Evolutionary conservation across 331 rosid genomes (phyloP).

Genomic region (Dryas integrifolia): DNA sequence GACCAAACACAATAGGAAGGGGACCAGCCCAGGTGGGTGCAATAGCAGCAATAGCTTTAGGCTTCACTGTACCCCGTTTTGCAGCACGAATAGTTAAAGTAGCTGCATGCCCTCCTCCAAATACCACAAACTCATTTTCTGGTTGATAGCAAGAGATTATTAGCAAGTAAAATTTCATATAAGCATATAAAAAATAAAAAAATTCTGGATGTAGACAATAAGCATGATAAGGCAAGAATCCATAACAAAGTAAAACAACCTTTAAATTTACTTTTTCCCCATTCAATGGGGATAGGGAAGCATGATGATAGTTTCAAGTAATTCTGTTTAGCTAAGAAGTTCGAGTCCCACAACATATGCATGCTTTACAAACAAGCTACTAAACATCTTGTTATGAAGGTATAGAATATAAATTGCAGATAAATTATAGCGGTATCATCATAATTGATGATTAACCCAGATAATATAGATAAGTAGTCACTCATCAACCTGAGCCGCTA

Average conservation of each 20-base stretch:
- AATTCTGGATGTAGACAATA: background rate
- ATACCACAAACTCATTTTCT: slow-evolving; percentile 67
- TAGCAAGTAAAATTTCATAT: slow-evolving; percentile 12
- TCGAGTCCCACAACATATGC: background rate
- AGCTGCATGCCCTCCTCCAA: slow-evolving; percentile 99
- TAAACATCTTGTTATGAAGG: background rate
- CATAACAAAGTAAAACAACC: background rate
- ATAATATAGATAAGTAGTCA: background rate
- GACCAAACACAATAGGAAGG: slow-evolving; percentile 91
- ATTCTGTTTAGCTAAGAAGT: background rate
- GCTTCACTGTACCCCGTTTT: slow-evolving; percentile 70
- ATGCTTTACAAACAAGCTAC: background rate
- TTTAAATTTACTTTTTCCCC: background rate
- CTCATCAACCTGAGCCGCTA: slow-evolving; percentile 53
- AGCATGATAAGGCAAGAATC: background rate
- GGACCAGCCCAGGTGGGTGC: slow-evolving; percentile 99
- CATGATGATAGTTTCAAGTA: background rate
- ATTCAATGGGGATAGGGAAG: background rate
- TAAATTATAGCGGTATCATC: background rate
- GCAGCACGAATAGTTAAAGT: slow-evolving; percentile 69
- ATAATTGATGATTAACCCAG: slow-evolving; percentile 4
- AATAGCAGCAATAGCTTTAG: slow-evolving; percentile 78
- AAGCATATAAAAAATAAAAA: background rate
- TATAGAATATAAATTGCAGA: background rate
- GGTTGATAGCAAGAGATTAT: slow-evolving; percentile 30